Conservation (phyloP, 2,329 filamentous ascomycete genomes). For the Lachnellula occidentalis region DNA sequence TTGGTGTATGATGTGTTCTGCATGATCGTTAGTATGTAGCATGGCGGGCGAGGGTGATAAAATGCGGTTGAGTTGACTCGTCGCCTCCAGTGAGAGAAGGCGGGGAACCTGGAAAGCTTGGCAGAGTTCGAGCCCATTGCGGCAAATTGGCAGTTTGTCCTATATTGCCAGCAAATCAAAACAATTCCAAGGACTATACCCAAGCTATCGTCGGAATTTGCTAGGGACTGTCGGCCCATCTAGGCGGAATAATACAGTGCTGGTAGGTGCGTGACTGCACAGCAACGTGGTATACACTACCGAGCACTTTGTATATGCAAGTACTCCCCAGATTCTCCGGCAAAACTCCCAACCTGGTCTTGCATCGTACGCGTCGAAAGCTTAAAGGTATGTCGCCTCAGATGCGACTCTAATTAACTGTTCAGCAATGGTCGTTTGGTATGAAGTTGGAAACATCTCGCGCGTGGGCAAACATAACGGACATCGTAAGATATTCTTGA, state of each 20-base stretch:
- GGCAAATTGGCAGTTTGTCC: constrained; percentile 6
- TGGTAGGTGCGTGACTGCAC: neutral
- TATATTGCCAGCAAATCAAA: constrained; percentile 11
- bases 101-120: constrained; percentile 9
- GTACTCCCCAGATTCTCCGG: constrained; percentile 3
- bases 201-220: neutral
- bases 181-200: neutral
- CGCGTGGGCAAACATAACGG: no score
- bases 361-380: neutral
- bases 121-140: neutral
- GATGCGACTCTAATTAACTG: no score
- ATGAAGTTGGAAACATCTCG: no score
- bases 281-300: constrained; percentile 10
- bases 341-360: neutral
- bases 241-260: constrained; percentile 3
- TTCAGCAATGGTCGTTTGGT: no score
- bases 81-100: constrained; percentile 2
- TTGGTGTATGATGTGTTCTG: neutral
- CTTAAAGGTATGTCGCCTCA: neutral
- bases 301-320: constrained; percentile 2
- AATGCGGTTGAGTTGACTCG: neutral
- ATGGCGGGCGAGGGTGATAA: neutral
- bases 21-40: neutral
- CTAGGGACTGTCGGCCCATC: neutral
- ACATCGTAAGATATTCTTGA: no score